These are phyloP conservation scores for Scutellaria minor DNA, from an alignment of 257 asterid species.

Conservation along the genomic window DNA sequence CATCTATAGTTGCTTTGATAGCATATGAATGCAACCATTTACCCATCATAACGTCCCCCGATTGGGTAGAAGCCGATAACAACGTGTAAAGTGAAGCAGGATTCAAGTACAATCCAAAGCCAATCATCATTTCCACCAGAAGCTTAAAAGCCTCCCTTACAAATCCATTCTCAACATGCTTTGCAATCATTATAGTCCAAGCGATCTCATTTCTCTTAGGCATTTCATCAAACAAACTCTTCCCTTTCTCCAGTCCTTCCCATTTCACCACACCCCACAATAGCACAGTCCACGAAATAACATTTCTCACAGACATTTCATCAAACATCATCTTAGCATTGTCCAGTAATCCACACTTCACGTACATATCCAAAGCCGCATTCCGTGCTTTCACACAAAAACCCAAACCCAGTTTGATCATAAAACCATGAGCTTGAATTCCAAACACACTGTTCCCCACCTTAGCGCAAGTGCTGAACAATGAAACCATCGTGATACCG, in stretches of 20 bases:
- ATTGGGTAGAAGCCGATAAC: constrained; percentile 68
- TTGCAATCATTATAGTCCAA: constrained; percentile 65
- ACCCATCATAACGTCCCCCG: constrained; percentile 64
- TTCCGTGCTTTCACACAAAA: constrained; percentile 57
- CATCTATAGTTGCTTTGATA: constrained; percentile 45
- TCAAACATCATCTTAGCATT: constrained; percentile 56
- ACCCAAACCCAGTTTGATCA: constrained; percentile 61
- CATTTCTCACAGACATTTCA: constrained; percentile 61
- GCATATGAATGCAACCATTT: constrained; percentile 69
- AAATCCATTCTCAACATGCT: constrained; percentile 62
- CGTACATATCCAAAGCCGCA: constrained; percentile 76
- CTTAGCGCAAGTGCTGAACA: constrained; percentile 63
- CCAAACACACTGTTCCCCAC: constrained; percentile 56
- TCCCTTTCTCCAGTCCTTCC: constrained; percentile 65
- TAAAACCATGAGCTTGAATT: constrained; percentile 56
- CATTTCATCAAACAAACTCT: constrained; percentile 65
- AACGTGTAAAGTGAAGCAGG: constrained; percentile 58
- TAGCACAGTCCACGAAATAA: constrained; percentile 84
- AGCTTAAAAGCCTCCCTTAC: constrained; percentile 56
- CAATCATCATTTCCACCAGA: constrained; percentile 58
- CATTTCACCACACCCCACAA: constrained; percentile 65
- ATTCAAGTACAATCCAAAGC: constrained; percentile 46
- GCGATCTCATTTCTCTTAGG: constrained; percentile 74
- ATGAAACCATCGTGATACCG: constrained; percentile 60
- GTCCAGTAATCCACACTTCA: constrained; percentile 57